Percentiles rank a stretch among this genome's conserved stretches.
Evolutionary conservation across 2,329 filamentous ascomycete species (phyloP).

Genomic region (Tolypocladium guangdongense): DNA sequence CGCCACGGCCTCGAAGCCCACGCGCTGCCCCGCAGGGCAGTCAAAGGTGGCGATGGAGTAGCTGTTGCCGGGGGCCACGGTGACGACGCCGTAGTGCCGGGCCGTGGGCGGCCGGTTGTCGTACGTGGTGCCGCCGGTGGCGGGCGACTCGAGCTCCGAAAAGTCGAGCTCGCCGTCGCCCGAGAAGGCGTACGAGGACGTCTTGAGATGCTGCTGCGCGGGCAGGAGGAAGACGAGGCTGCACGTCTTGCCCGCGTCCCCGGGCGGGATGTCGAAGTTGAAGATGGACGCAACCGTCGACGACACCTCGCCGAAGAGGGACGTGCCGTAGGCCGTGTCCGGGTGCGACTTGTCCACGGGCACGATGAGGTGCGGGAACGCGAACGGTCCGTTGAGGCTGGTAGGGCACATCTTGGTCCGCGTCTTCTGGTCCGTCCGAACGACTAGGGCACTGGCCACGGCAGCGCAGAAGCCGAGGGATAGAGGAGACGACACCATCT

Average conservation of each 20-base stretch:
- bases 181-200: conserved; percentile 38
- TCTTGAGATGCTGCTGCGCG: conserved; percentile 40
- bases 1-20: conserved; percentile 39
- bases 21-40: conserved; percentile 41
- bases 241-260: conserved; percentile 46
- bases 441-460: conserved; percentile 7
- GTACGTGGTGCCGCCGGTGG: conserved; percentile 38
- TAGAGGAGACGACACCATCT: not conserved
- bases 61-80: conserved; percentile 40
- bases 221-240: conserved; percentile 57
- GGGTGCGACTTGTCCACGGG: conserved; percentile 45
- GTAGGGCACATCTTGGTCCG: conserved; percentile 26
- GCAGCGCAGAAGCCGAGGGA: conserved; percentile 2
- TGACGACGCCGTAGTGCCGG: conserved; percentile 29
- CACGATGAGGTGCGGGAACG: conserved; percentile 53
- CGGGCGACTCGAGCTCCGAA: conserved; percentile 33
- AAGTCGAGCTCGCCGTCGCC: conserved; percentile 43
- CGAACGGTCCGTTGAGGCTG: conserved; percentile 32
- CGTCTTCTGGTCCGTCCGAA: conserved; percentile 6
- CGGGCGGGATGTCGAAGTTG: conserved; percentile 55
- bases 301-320: conserved; percentile 44
- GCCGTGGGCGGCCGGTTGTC: conserved; percentile 33
- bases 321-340: conserved; percentile 38
- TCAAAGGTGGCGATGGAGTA: conserved; percentile 41
- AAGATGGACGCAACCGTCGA: conserved; percentile 46